phyloP scores from a whole-genome alignment of 2,329 filamentous ascomycete genomes.

The Oidium heveae region DNA sequence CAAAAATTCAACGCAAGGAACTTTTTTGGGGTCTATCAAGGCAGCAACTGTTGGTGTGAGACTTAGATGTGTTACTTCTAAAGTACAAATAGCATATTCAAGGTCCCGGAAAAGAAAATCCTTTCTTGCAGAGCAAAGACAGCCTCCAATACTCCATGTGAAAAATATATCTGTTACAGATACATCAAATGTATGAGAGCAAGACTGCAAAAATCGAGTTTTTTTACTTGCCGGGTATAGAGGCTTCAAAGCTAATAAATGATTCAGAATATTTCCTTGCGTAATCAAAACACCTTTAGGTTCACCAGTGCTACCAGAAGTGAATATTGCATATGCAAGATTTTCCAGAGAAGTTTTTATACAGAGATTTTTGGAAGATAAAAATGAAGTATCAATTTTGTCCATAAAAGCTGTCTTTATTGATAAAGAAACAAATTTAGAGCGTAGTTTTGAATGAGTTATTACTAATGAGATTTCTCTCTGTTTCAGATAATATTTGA shows the following conservation, averaged over 20 bases:
- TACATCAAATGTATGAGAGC: constrained; percentile 66
- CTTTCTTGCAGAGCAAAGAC: constrained; percentile 49
- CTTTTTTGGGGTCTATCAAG: constrained; percentile 39
- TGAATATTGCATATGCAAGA: constrained; percentile 57
- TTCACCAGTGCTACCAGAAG: constrained; percentile 51
- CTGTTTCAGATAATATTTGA: constrained; percentile 35
- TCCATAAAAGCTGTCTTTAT: constrained; percentile 12
- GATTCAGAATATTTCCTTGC: constrained; percentile 50
- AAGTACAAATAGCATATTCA: constrained; percentile 34
- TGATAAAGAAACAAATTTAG: constrained; percentile 3
- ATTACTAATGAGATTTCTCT: constrained; percentile 26
- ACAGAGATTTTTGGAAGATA: constrained; percentile 6
- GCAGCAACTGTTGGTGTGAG: constrained; percentile 68
- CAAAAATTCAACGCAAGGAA: constrained; percentile 48
- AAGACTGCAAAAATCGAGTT: constrained; percentile 48
- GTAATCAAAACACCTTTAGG: constrained; percentile 65
- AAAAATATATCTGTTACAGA: constrained; percentile 85
- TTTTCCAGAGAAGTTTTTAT: constrained; percentile 4
- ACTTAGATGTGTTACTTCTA: constrained; percentile 55
- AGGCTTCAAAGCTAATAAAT: constrained; percentile 38
- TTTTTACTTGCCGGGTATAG: constrained; percentile 33
- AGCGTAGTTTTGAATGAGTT: constrained; percentile 12
- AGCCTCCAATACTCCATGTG: constrained; percentile 54
- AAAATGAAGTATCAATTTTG: constrained; percentile 6
- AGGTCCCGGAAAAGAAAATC: constrained; percentile 51